phyloP scores from a whole-genome alignment of 805 yeast species.

The Kazachstania martiniae region DNA sequence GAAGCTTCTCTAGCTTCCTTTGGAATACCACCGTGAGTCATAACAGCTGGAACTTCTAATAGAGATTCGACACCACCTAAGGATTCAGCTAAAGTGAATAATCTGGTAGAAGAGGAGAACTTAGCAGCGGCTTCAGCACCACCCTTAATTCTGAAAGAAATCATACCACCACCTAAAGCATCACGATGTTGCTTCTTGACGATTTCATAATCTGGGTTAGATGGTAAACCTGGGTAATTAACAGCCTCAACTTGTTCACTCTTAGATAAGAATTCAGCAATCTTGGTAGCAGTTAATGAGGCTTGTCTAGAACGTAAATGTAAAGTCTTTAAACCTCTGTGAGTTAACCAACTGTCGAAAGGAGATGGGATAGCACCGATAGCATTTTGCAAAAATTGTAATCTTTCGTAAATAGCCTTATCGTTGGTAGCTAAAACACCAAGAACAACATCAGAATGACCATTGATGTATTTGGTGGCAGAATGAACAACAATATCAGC shows the following conservation, averaged over 20 bases:
- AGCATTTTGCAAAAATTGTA: slow-evolving; percentile 77
- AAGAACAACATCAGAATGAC: slow-evolving; percentile 85
- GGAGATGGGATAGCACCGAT: slow-evolving; percentile 85
- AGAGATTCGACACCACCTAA: slow-evolving; percentile 84
- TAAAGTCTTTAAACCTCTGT: slow-evolving; percentile 81
- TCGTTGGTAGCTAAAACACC: slow-evolving; percentile 70
- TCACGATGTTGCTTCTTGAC: slow-evolving; percentile 71
- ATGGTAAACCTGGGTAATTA: slow-evolving; percentile 72
- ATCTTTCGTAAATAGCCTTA: slow-evolving; percentile 46
- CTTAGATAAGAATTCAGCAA: slow-evolving; percentile 50
- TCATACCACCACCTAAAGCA: slow-evolving; percentile 85
- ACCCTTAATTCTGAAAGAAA: slow-evolving; percentile 76
- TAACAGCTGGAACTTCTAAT: slow-evolving; percentile 78
- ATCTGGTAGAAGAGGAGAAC: slow-evolving; percentile 62
- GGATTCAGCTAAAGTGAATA: slow-evolving; percentile 82
- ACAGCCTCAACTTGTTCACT: slow-evolving; percentile 51
- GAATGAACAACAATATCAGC: slow-evolving; percentile 85
- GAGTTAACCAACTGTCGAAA: slow-evolving; percentile 87
- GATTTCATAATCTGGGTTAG: slow-evolving; percentile 52
- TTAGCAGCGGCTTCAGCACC: slow-evolving; percentile 67
- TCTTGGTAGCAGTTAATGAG: slow-evolving; percentile 49
- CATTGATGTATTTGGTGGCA: slow-evolving; percentile 83
- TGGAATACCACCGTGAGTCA: slow-evolving; percentile 91
- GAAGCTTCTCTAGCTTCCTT: slow-evolving; percentile 62
- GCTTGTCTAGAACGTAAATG: slow-evolving; percentile 72